Base-by-base conservation (phyloP, 768 basidiomycete genomes). In the Lactarius hatsudake region DNA sequence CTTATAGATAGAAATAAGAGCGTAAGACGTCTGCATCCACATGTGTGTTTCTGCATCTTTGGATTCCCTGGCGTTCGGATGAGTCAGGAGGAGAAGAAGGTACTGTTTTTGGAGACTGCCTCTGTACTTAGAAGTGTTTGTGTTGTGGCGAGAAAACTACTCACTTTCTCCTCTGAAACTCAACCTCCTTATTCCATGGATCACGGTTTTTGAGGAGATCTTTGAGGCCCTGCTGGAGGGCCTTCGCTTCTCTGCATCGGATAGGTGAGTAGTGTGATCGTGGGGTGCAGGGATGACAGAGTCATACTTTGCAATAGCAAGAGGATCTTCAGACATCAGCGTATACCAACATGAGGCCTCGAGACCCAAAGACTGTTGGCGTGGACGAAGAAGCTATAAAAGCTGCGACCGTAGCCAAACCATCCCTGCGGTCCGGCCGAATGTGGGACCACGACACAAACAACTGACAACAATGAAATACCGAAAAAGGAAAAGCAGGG, bases 1-100 rank as follows among this genome's bases (percentile, higher is more conserved):
- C 76, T 95, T 94, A 81, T 93, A 96, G 28, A 84, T 81, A 18
- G 89, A 80, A 69, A 96, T 96, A 78, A 94, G 86, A 45, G 85
- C 82, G 77, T 96, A 91, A 43, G 92, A 91, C 0, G 94, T 96
- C 74, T 93, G 90, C 86, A 94, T 92, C 94, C 94, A 96, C 10
- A 96, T 83, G 70, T 90, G 87, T 36, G 84, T 90, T 74, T 94
- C 91, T 51, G 85, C 86, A 78, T 93, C 90, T 74, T 88, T 87
- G 58, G 88, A 87, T 76, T 93, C 90, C 59, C 82, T 84, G 53
- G 89, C 82, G 72, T 83, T 85, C 2, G 91, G 88, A 73, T 90
- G 80, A 26, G 86, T 75, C 69, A 93, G 83, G 23, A 94, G 81
- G 43, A 93, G 80, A 56, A 81, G 84, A 59, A 93, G 80, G 75